Conservation (phyloP, 164 flowering plant species). For the Malania oleifera region DNA sequence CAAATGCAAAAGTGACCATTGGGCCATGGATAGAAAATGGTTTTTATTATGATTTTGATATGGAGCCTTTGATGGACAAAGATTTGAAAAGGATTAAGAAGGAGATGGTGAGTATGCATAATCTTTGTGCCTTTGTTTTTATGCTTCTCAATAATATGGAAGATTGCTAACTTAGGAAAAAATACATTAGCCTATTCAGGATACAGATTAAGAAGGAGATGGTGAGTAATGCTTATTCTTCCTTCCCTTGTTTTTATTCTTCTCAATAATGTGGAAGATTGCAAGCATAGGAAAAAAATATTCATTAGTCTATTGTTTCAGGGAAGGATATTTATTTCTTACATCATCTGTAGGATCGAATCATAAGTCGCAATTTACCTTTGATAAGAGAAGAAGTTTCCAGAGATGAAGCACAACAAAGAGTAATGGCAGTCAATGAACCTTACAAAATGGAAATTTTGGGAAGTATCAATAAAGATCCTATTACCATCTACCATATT, state of each 20-base stretch:
- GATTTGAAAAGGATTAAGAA: slow-evolving; percentile 91
- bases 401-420: slow-evolving; percentile 77
- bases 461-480: slow-evolving; percentile 76
- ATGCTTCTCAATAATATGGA: not conserved
- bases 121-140: not conserved
- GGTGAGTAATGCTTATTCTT: too few species aligned
- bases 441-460: slow-evolving; percentile 94
- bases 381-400: slow-evolving; percentile 81
- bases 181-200: slow-evolving; percentile 46
- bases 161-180: slow-evolving; percentile 18
- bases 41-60: slow-evolving; percentile 93
- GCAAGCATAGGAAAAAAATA: too few species aligned
- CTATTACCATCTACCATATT: slow-evolving; percentile 89
- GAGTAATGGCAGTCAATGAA: slow-evolving; percentile 73
- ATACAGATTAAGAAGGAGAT: too few species aligned
- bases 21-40: slow-evolving; percentile 98
- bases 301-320: not conserved
- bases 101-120: slow-evolving; percentile 70
- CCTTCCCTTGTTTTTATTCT: too few species aligned
- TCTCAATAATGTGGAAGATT: too few species aligned
- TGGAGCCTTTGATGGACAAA: slow-evolving; percentile 83
- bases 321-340: slow-evolving; percentile 35
- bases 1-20: slow-evolving; percentile 90
- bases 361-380: slow-evolving; percentile 77
- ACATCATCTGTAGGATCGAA: slow-evolving; percentile 88